Conservation (phyloP, 2,329 filamentous ascomycete genomes). For the Cordyceps fumosorosea region DNA sequence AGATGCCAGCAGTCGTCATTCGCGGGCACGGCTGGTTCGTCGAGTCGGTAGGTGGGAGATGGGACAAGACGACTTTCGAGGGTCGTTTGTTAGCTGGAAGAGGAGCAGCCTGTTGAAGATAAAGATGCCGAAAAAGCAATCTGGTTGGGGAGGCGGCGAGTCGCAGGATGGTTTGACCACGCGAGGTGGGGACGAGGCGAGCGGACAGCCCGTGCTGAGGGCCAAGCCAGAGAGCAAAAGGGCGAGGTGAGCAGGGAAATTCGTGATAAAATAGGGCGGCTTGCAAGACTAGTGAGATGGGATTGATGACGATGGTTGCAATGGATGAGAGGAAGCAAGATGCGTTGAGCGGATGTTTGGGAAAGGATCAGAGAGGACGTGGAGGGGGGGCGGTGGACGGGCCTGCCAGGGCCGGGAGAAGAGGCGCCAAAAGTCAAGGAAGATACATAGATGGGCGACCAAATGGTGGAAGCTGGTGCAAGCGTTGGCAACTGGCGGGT, state of each 20-base stretch:
- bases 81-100: neutral
- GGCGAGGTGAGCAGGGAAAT: neutral
- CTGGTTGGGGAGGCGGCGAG: neutral
- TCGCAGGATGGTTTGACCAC: conserved; percentile 9
- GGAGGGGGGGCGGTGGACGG: neutral
- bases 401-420: no score
- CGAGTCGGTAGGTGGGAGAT: neutral
- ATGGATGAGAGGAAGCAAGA: neutral
- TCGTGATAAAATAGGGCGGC: neutral
- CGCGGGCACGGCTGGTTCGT: neutral
- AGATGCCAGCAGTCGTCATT: neutral
- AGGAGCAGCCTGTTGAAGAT: neutral
- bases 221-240: neutral
- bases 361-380: neutral
- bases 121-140: neutral
- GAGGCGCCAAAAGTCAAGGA: no score
- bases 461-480: no score
- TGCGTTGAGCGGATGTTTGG: neutral
- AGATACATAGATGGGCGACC: no score
- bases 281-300: neutral
- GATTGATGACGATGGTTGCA: neutral
- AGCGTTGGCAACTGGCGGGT: no score
- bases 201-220: neutral
- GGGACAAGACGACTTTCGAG: neutral
- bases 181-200: conserved; percentile 8